Conservation (phyloP, 2,329 filamentous ascomycete genomes). For the Trichoderma sp. region DNA sequence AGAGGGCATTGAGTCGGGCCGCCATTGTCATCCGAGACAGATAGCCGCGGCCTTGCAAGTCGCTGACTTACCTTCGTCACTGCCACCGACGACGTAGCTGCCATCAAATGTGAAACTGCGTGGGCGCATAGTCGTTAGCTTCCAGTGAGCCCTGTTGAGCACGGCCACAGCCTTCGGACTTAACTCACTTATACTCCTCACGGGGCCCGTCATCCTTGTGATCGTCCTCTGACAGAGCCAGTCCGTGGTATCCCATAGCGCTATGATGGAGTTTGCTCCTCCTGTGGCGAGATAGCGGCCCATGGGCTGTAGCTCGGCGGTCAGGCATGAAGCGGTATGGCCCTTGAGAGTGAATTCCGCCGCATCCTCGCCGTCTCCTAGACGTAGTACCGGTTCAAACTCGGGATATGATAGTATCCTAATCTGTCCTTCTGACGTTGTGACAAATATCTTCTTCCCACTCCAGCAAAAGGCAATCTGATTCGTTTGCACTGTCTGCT, state of each 20-base stretch:
- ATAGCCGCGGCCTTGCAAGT: not conserved
- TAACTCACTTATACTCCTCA: slow-evolving; percentile 64
- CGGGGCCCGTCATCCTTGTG: slow-evolving; percentile 67
- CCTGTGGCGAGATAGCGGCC: slow-evolving; percentile 73
- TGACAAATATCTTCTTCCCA: slow-evolving; percentile 69
- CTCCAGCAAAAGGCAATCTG: slow-evolving; percentile 74
- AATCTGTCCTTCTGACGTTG: slow-evolving; percentile 69
- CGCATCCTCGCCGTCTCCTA: slow-evolving; percentile 47
- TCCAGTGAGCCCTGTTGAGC: not conserved
- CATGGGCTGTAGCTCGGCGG: slow-evolving; percentile 68
- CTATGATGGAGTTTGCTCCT: slow-evolving; percentile 72
- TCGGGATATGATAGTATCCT: slow-evolving; percentile 69
- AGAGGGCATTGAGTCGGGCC: not conserved
- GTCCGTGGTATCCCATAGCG: slow-evolving; percentile 75
- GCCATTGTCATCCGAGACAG: not conserved
- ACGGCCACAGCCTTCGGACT: not conserved
- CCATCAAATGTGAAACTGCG: slow-evolving; percentile 75
- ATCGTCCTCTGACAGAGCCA: slow-evolving; percentile 76
- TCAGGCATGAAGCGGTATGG: slow-evolving; percentile 72
- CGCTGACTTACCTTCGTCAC: slow-evolving; percentile 62
- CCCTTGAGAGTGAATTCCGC: slow-evolving; percentile 65
- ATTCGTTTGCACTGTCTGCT: slow-evolving; percentile 67
- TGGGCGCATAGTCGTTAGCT: not conserved
- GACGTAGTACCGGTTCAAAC: slow-evolving; percentile 56
- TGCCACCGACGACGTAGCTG: slow-evolving; percentile 71